Conservation (phyloP, 2,329 filamentous ascomycete genomes). For the Amesomyces nigricolor region DNA sequence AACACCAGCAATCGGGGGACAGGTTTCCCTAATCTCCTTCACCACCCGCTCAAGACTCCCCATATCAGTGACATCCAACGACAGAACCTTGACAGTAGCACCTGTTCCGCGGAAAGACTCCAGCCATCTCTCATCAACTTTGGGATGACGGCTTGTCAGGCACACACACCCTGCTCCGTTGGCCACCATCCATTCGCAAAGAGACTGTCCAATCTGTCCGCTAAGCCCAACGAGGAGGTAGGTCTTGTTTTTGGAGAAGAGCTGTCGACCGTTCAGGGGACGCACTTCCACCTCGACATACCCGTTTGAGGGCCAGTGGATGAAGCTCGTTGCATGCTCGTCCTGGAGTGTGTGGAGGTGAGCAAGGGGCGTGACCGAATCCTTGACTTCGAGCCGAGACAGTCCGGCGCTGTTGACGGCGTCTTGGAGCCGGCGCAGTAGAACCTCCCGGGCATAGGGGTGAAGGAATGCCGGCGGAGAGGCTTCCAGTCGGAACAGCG, state of each 20-base stretch:
- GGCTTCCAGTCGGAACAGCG: too few species aligned
- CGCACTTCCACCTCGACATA: not conserved
- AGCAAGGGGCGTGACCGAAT: too few species aligned
- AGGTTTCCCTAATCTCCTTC: not conserved
- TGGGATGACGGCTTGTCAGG: constrained; percentile 32
- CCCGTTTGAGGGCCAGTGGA: not conserved
- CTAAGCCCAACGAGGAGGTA: constrained; percentile 31
- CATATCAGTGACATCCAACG: too few species aligned
- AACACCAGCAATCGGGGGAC: not conserved
- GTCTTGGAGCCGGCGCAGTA: too few species aligned
- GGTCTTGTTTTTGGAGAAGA: constrained; percentile 25
- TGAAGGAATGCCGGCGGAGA: too few species aligned
- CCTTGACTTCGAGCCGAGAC: too few species aligned
- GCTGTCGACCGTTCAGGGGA: not conserved
- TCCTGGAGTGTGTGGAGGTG: too few species aligned
- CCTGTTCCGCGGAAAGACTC: constrained; percentile 15
- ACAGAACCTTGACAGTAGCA: constrained; percentile 7
- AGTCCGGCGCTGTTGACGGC: too few species aligned
- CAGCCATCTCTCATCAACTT: constrained; percentile 25
- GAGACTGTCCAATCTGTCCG: constrained; percentile 28
- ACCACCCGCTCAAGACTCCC: too few species aligned
- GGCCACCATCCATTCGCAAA: constrained; percentile 30
- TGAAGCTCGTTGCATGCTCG: too few species aligned
- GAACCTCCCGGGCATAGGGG: too few species aligned
- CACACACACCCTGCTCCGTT: constrained; percentile 29